These are phyloP conservation scores for Fusarium pseudograminearum DNA, from an alignment of 2,329 filamentous ascomycete genomes.

Conservation along the genomic window DNA sequence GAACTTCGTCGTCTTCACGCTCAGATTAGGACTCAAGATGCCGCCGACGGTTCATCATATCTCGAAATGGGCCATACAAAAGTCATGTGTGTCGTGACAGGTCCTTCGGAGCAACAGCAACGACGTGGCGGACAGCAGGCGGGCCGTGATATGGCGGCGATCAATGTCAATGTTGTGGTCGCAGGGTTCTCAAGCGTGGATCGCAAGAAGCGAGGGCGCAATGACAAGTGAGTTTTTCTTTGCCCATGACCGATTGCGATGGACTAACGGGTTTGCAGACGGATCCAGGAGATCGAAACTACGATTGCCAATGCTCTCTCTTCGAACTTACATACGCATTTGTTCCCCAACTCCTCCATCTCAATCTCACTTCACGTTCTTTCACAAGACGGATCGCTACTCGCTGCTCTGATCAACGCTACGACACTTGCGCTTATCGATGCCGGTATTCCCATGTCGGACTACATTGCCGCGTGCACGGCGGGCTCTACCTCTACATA, in stretches of 20 bases:
- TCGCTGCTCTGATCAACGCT: conserved; percentile 92
- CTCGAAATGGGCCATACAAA: conserved; percentile 98
- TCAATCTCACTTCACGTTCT: conserved; percentile 87
- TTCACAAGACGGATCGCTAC: conserved; percentile 87
- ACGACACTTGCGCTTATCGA: conserved; percentile 92
- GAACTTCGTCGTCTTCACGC: conserved; percentile 90
- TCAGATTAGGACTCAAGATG: conserved; percentile 91
- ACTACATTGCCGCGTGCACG: conserved; percentile 90
- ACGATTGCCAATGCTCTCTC: conserved; percentile 83
- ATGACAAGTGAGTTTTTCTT: conserved; percentile 75
- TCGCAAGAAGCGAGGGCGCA: conserved; percentile 78
- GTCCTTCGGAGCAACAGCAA: conserved; percentile 75
- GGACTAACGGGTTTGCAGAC: conserved; percentile 61
- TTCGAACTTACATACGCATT: conserved; percentile 82
- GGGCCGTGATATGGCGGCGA: conserved; percentile 64
- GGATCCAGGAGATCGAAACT: conserved; percentile 82
- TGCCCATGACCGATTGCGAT: background rate
- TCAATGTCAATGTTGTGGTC: conserved; percentile 85
- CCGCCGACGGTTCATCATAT: conserved; percentile 92
- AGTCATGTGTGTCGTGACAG: conserved; percentile 91
- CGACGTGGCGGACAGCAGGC: conserved; percentile 57
- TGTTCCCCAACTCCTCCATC: conserved; percentile 91
- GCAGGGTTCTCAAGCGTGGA: conserved; percentile 92
- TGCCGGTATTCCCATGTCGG: conserved; percentile 93
- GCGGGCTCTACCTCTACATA: conserved; percentile 81